These are phyloP conservation scores for Hymenoscyphus fraxineus DNA, from an alignment of 2,329 filamentous ascomycete species.

Conservation along the genomic window DNA sequence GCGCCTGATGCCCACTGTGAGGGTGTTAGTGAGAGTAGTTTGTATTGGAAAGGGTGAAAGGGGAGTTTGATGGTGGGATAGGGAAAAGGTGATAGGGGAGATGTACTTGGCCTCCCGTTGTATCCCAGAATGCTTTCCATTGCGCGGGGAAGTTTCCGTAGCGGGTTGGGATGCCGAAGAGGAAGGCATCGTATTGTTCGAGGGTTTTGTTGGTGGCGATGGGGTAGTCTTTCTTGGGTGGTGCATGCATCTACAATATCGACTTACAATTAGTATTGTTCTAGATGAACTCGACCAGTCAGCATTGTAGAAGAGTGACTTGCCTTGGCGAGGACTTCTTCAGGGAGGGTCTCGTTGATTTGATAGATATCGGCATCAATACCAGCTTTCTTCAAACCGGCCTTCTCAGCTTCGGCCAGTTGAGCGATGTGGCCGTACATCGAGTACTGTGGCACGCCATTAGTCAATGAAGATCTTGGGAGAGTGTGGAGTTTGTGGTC, in stretches of 20 bases:
- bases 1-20: conserved; percentile 64
- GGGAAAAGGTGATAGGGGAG: background rate
- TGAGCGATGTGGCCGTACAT: conserved; percentile 88
- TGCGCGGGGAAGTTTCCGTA: conserved; percentile 97
- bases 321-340: conserved; percentile 72
- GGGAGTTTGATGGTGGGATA: background rate
- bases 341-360: conserved; percentile 78
- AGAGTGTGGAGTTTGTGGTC: background rate
- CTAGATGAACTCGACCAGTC: no score
- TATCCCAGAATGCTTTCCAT: conserved; percentile 88
- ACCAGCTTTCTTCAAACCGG: conserved; percentile 83
- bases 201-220: conserved; percentile 58
- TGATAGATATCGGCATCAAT: conserved; percentile 70
- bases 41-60: background rate
- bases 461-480: background rate
- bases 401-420: conserved; percentile 85
- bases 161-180: conserved; percentile 91
- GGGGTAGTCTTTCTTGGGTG: conserved; percentile 67
- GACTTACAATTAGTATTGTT: background rate
- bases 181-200: conserved; percentile 77
- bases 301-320: background rate
- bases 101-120: conserved; percentile 65
- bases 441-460: conserved; percentile 63
- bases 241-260: conserved; percentile 70
- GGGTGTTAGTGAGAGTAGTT: background rate